A percentile compares a stretch with the other conserved stretches of the same genome.
phyloP scores from a whole-genome alignment of 768 basidiomycete species.

The Mycena kentingensis region DNA sequence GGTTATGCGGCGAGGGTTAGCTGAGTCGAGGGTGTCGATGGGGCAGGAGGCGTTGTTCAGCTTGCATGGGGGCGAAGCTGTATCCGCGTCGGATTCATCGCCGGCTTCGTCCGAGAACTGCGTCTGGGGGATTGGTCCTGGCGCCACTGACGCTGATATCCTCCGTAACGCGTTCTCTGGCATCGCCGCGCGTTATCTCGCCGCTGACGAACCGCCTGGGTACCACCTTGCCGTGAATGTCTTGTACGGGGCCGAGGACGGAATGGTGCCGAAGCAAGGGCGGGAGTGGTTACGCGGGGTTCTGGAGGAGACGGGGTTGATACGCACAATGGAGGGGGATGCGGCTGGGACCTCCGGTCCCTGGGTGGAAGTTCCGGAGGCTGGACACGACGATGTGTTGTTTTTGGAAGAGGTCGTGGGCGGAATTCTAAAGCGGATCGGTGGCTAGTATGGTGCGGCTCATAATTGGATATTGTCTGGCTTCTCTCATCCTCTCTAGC shows the following conservation, averaged over 20 bases:
- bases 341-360: background rate
- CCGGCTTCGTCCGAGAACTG: background rate
- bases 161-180: conserved; percentile 8
- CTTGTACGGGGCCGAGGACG: conserved; percentile 17
- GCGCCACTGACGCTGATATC: conserved; percentile 2
- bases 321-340: too few species aligned
- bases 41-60: conserved; percentile 20
- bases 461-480: too few species aligned
- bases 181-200: conserved; percentile 4
- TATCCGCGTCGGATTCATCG: background rate
- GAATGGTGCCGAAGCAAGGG: conserved; percentile 15
- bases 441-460: background rate
- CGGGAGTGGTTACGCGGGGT: conserved; percentile 9
- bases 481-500: too few species aligned
- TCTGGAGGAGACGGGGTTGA: conserved; percentile 4
- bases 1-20: conserved; percentile 4
- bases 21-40: conserved; percentile 11
- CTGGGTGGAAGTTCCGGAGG: conserved; percentile 15
- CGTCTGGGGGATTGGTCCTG: conserved; percentile 20
- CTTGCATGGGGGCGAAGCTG: background rate
- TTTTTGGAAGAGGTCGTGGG: conserved; percentile 16
- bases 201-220: background rate
- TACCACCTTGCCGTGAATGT: conserved; percentile 8
- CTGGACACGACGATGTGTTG: conserved; percentile 18
- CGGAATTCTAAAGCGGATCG: conserved; percentile 6